phyloP scores from a whole-genome alignment of 257 asterid genomes.

The Capsicum chinense region DNA sequence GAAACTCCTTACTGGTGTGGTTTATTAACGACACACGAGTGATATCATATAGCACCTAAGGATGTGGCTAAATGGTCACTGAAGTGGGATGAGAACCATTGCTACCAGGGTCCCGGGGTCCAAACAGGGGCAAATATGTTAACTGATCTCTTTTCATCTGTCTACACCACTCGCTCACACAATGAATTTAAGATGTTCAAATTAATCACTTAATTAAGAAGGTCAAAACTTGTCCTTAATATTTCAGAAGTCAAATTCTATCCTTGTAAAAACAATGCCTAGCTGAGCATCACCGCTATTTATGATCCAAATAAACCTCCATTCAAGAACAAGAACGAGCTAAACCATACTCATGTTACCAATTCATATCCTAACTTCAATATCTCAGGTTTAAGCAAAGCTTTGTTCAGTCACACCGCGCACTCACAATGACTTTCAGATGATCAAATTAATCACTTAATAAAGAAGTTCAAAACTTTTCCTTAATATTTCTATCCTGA shows the following conservation, averaged over 20 bases:
- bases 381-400: not conserved
- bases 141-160: not conserved
- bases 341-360: not conserved
- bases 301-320: slow-evolving; percentile 3
- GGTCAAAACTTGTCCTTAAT: not conserved
- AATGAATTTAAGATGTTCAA: not conserved
- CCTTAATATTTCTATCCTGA: not conserved
- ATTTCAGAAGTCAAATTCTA: not conserved
- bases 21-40: not conserved
- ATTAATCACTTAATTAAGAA: not conserved
- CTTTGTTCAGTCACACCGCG: not conserved
- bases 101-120: not conserved
- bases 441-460: not conserved
- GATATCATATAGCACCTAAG: not conserved
- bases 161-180: not conserved
- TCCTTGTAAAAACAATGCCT: not conserved
- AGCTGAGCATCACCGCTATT: not conserved
- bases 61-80: not conserved
- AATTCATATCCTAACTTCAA: slow-evolving; percentile 1
- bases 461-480: not conserved
- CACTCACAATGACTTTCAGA: slow-evolving; percentile 2
- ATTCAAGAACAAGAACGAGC: slow-evolving; percentile 3
- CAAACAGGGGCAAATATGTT: not conserved
- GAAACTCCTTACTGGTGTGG: not conserved
- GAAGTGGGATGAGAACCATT: not conserved